Evolutionary conservation across 139 green algal genomes (phyloP).

Genomic region (Coelastrella sp.): DNA sequence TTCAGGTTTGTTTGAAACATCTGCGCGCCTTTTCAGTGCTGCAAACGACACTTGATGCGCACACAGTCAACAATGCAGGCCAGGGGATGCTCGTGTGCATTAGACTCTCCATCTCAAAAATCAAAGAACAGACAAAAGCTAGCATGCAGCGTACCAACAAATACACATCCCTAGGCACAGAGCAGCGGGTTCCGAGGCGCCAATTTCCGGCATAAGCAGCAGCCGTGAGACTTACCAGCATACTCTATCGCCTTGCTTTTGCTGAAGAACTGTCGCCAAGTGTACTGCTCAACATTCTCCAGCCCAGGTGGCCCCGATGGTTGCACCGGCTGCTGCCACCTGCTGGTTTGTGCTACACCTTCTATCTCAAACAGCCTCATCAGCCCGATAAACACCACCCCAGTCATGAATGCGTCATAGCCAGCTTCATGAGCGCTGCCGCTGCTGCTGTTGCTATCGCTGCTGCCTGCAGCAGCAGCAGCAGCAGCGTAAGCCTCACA

Average conservation of each 20-base stretch:
- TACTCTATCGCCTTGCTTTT: background rate
- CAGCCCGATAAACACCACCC: constrained; percentile 57
- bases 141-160: too few species aligned
- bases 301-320: background rate
- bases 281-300: constrained; percentile 17
- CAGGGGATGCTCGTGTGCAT: too few species aligned
- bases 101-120: too few species aligned
- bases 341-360: background rate
- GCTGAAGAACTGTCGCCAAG: constrained; percentile 17
- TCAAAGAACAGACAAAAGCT: too few species aligned
- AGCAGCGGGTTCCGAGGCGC: too few species aligned
- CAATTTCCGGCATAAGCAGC: too few species aligned
- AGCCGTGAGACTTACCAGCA: background rate
- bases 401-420: constrained; percentile 89
- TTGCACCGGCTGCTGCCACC: constrained; percentile 14
- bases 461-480: constrained; percentile 8
- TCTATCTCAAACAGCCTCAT: constrained; percentile 51
- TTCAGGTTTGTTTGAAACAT: too few species aligned
- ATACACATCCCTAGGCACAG: too few species aligned
- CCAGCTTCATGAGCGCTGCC: constrained; percentile 79
- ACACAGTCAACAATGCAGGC: too few species aligned
- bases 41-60: too few species aligned
- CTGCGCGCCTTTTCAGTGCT: too few species aligned
- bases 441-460: background rate
- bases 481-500: background rate